phyloP scores from a whole-genome alignment of 495 filamentous ascomycete genomes.

The Penicillium chermesinum region DNA sequence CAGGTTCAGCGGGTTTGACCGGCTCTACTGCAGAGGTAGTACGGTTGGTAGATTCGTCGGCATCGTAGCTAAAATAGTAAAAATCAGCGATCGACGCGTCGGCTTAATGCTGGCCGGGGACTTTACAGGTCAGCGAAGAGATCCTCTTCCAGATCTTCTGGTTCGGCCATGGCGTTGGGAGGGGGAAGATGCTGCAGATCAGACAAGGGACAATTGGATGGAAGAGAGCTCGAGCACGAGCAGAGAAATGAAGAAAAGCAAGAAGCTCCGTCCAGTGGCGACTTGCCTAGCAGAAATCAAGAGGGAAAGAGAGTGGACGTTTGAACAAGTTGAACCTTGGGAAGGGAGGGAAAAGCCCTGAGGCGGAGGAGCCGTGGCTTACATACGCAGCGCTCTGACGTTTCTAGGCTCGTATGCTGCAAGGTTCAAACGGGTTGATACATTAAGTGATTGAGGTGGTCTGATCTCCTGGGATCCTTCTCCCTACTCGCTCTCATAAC shows the following conservation, averaged over 20 bases:
- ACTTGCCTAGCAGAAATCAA: background rate
- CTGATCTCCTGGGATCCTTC: background rate
- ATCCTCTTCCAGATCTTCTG: slow-evolving; percentile 91
- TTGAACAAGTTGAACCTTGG: slow-evolving; percentile 7
- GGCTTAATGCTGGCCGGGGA: background rate
- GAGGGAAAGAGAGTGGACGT: background rate
- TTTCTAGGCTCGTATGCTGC: background rate
- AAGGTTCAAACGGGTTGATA: background rate
- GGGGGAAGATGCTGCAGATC: background rate
- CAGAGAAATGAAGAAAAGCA: background rate
- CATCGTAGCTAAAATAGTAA: slow-evolving; percentile 66
- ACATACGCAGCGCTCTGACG: slow-evolving; percentile 13
- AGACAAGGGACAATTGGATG: background rate
- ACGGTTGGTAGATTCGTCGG: slow-evolving; percentile 59
- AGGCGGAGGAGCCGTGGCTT: slow-evolving; percentile 15
- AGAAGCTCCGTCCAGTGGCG: background rate
- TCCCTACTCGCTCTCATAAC: background rate
- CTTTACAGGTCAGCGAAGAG: slow-evolving; percentile 93
- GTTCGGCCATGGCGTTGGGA: slow-evolving; percentile 63
- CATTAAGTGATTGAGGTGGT: too few species aligned
- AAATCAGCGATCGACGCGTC: slow-evolving; percentile 4
- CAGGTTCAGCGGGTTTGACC: slow-evolving; percentile 25
- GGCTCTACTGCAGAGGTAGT: slow-evolving; percentile 31
- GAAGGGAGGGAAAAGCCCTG: slow-evolving; percentile 13
- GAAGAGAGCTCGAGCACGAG: background rate